Conservation (phyloP, 2,329 filamentous ascomycete species). For the Lecanosticta acicola region DNA sequence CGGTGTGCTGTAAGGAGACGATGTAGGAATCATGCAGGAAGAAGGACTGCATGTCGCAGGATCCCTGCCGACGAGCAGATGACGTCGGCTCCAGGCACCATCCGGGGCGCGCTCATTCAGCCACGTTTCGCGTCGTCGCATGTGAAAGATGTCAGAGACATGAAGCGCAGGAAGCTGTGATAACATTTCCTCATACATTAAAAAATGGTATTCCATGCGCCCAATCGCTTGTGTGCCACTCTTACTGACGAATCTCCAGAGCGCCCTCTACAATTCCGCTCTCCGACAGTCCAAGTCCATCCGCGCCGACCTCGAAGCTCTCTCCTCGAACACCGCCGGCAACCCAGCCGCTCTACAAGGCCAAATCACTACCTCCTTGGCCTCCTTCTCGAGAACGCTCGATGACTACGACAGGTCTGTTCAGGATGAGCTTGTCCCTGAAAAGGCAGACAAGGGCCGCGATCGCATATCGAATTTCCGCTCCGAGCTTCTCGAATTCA, state of each 20-base stretch:
- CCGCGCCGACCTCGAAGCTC: constrained; percentile 67
- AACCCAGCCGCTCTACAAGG: constrained; percentile 50
- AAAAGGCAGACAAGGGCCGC: constrained; percentile 85
- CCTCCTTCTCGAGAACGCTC: constrained; percentile 79
- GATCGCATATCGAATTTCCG: constrained; percentile 84
- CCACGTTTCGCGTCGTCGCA: too few relatives aligned
- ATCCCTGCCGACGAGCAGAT: too few relatives aligned
- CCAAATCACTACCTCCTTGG: constrained; percentile 71
- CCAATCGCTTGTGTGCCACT: too few relatives aligned
- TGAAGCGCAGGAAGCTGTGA: too few relatives aligned
- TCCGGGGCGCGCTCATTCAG: too few relatives aligned
- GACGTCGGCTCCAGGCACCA: too few relatives aligned
- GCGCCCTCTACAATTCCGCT: constrained; percentile 78
- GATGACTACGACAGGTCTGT: constrained; percentile 86
- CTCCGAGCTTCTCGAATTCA: constrained; percentile 72
- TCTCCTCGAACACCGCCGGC: constrained; percentile 57
- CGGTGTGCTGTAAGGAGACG: too few relatives aligned
- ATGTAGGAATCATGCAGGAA: too few relatives aligned
- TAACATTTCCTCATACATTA: too few relatives aligned
- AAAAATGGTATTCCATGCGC: too few relatives aligned
- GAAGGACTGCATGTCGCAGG: too few relatives aligned
- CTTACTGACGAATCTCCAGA: constrained; percentile 38
- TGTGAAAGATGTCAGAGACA: too few relatives aligned
- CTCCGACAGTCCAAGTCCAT: constrained; percentile 78
- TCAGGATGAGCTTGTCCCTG: constrained; percentile 79